Base-by-base conservation (phyloP, 108 stramenopile species). In the Seminavis robusta region DNA sequence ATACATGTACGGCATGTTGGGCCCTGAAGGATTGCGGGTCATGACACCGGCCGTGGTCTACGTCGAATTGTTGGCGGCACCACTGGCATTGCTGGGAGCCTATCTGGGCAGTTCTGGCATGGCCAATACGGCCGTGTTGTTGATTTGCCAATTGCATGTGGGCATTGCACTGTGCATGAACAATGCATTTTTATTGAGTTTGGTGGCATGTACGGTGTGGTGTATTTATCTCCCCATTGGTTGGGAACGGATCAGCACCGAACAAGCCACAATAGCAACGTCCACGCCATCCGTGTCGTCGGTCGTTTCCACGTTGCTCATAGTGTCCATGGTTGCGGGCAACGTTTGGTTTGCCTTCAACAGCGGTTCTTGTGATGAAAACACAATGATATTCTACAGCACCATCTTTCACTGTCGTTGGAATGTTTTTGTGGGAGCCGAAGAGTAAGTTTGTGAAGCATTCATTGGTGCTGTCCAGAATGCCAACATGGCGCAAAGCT, bases 391-490 rank as follows among this genome's bases (percentile, higher is more conserved):
- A 37, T 65, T 88, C 4, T 87, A 83, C 83, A 79, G 76, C 45
- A 84, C 92, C 1, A 11, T 93, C 10, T 51, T 93, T 6, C 88
- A 89, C 53, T 85, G 85, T 58, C 61, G 92, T 43, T 93, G 87
- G 92, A 93, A 93, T 49, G 92, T 93, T 1, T 93, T 93, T 44
- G 79, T 87, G 7, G 85, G 90, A 15, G 90, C 90, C 1, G 90
- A 91, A 55, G 83, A 91, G 77, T 83, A 49, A 73, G 80, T 64
- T 0, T 20, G 21, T 38, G 20, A 39, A 50, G 23, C 1, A 47
- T n/a, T n/a, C n/a, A n/a, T n/a, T n/a, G n/a, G n/a, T n/a, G n/a
- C n/a, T n/a, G n/a, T n/a, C n/a, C n/a, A n/a, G n/a, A n/a, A n/a
- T n/a, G n/a, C n/a, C n/a, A n/a, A n/a, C n/a, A n/a, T n/a, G n/a